A percentile compares a stretch with the other conserved stretches of the same genome.
These are phyloP conservation scores for Bipolaris sorokiniana DNA, from an alignment of 2,329 filamentous ascomycete species.

Conservation along the genomic window DNA sequence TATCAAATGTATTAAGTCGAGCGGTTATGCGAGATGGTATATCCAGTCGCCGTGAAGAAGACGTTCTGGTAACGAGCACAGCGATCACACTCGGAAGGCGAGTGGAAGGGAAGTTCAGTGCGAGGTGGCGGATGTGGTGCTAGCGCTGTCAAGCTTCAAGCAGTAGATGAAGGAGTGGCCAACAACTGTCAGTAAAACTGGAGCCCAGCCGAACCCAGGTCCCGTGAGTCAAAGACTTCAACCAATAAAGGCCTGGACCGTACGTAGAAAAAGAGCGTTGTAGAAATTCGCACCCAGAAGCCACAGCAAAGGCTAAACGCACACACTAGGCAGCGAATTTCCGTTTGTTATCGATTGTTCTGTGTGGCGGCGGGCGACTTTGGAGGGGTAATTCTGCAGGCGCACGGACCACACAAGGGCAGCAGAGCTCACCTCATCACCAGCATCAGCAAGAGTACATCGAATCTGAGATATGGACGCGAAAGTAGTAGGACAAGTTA, in stretches of 20 bases:
- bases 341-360: conserved; percentile 26
- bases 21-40: background rate
- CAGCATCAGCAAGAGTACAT: background rate
- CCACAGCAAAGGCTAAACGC: conserved; percentile 27
- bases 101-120: background rate
- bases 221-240: conserved; percentile 31
- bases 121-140: conserved; percentile 5
- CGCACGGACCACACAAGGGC: conserved; percentile 8
- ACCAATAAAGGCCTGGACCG: conserved; percentile 36
- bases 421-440: background rate
- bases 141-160: background rate
- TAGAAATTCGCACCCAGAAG: conserved; percentile 21
- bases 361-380: conserved; percentile 19
- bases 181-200: conserved; percentile 9
- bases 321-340: conserved; percentile 39
- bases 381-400: conserved; percentile 20
- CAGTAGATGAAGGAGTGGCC: background rate
- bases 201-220: conserved; percentile 21
- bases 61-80: conserved; percentile 22
- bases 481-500: background rate
- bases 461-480: background rate
- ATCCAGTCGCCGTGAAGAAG: conserved; percentile 8
- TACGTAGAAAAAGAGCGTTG: conserved; percentile 19
- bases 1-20: conserved; percentile 2
- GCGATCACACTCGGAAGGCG: conserved; percentile 7